phyloP scores from a whole-genome alignment of 495 filamentous ascomycete genomes.

The Melanomma pulvis-pyrius region DNA sequence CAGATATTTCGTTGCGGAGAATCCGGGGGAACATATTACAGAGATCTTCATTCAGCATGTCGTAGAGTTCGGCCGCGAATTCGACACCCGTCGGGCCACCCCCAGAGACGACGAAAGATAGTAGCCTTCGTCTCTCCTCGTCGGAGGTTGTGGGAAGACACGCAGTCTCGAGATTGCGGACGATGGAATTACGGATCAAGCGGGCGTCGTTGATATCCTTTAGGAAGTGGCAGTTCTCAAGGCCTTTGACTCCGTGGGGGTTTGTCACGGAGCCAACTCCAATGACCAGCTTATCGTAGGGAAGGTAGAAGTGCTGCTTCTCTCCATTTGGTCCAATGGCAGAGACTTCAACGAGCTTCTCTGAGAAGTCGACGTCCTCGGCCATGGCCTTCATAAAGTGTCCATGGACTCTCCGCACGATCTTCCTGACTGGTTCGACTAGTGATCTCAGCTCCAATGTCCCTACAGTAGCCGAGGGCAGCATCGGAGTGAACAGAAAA shows the following conservation, averaged over 20 bases:
- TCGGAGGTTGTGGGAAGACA: constrained; percentile 90
- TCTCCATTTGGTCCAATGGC: constrained; percentile 72
- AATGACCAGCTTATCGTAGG: constrained; percentile 98
- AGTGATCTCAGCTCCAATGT: constrained; percentile 88
- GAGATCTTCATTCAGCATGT: constrained; percentile 95
- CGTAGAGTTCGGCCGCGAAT: constrained; percentile 94
- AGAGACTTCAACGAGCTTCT: constrained; percentile 84
- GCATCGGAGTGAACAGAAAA: constrained; percentile 97
- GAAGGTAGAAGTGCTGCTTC: constrained; percentile 82
- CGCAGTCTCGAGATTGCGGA: constrained; percentile 90
- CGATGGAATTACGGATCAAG: constrained; percentile 82
- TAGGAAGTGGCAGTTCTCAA: constrained; percentile 91
- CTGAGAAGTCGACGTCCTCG: constrained; percentile 85
- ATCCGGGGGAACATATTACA: constrained; percentile 81
- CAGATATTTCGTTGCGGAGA: constrained; percentile 92
- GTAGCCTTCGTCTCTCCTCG: constrained; percentile 79
- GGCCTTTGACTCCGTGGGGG: constrained; percentile 91
- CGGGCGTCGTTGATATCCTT: constrained; percentile 93
- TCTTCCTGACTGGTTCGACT: constrained; percentile 88
- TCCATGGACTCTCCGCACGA: constrained; percentile 73
- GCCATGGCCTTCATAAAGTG: constrained; percentile 89
- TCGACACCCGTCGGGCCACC: constrained; percentile 97
- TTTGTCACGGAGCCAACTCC: constrained; percentile 92
- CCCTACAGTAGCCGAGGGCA: constrained; percentile 94
- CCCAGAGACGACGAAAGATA: constrained; percentile 94